phyloP scores from a whole-genome alignment of 331 rosid genomes.

The Stylosanthes scabra region DNA sequence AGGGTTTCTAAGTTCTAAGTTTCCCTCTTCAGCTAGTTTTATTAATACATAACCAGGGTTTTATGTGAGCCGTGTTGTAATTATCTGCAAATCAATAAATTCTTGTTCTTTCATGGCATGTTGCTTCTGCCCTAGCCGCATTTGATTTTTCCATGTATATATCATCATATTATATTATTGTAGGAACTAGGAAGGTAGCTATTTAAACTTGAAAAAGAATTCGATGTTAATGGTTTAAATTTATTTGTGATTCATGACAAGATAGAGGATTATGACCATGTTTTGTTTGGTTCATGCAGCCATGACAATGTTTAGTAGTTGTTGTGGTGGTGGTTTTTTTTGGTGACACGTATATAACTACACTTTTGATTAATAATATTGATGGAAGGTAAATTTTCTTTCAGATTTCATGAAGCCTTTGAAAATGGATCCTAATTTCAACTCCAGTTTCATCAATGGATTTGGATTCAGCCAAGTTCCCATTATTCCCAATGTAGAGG shows the following conservation, averaged over 20 bases:
- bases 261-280: too few species aligned
- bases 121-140: background rate
- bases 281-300: too few species aligned
- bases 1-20: background rate
- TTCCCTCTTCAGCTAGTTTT: slow-evolving; percentile 1
- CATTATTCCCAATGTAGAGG: slow-evolving; percentile 10
- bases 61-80: background rate
- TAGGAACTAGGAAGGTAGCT: background rate
- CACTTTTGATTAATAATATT: background rate
- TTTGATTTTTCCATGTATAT: slow-evolving; percentile 5
- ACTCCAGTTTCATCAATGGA: slow-evolving; percentile 29
- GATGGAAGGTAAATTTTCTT: slow-evolving; percentile 3
- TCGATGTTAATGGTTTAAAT: too few species aligned
- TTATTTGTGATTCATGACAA: too few species aligned
- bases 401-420: background rate
- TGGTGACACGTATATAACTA: background rate
- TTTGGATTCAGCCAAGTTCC: slow-evolving; percentile 24
- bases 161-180: background rate
- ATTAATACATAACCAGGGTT: background rate
- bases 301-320: too few species aligned
- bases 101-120: background rate
- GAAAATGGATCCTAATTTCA: slow-evolving; percentile 45
- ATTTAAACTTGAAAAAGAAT: background rate
- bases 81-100: background rate
- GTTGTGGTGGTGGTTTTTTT: background rate